Evolutionary conservation across 148 eudicot genomes (phyloP), one percentile per base, ranked within the genome.

Genomic region (Simmondsia chinensis): DNA sequence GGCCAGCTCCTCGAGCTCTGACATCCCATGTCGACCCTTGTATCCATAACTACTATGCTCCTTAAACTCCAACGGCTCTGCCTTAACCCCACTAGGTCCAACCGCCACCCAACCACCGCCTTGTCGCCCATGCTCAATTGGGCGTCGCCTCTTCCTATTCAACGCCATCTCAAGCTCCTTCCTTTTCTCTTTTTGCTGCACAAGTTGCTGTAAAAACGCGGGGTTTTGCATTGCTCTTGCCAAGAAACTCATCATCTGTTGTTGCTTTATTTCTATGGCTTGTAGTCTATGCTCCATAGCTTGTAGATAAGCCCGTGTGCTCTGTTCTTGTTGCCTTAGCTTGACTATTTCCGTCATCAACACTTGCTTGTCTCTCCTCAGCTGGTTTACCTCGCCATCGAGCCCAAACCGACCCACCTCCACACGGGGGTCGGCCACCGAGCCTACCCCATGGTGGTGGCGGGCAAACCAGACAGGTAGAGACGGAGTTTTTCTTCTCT

Each of bases 191-290:
- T 68, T 82, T 15, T 71, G 79, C 39, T 70, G 76, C 35, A 70
- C 68, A 27, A 85, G 54, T 35, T 74, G 73, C 21, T 74, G 69
- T 1, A 91, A 42, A 25, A 91, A 91, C 6, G 65, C 57, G 4
- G 97, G 95, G 46, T 76, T 91, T 43, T 76, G 82, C 73, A 91
- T 65, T 10, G 97, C 95, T 35, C 68, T 76, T 7, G 97, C 97
- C 24, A 91, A 34, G 50, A 91, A 91, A 43, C 51, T 72, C 97
- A 85, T 91, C 95, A 85, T 91, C 12, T 82, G 80, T 39, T 82
- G 85, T 54, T 82, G 97, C 57, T 74, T 85, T 21, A 35, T 59
- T 54, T 91, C 97, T 0, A 85, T 77, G 15, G 71, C 74, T 57
- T 70, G 81, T 26, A 91, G 56, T 64, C 78, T 85, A 44, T 66